Conservation (phyloP, 75 land plant genomes). For the Pseudotsuga menziesii region DNA sequence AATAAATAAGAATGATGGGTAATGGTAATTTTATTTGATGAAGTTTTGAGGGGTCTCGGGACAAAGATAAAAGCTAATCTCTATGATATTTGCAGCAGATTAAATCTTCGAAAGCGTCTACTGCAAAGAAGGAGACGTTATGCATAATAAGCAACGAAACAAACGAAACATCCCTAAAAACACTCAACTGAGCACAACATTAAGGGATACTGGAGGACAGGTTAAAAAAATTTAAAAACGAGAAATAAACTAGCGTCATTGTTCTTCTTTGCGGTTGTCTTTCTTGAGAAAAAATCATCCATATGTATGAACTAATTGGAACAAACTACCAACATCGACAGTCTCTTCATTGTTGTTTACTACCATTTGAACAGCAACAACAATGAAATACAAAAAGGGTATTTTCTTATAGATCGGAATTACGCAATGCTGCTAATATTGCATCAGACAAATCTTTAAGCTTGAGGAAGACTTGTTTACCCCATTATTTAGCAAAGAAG, state of each 20-base stretch:
- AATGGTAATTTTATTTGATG: neutral
- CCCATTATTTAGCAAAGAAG: neutral
- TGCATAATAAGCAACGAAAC: neutral
- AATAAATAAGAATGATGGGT: neutral
- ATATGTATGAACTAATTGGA: neutral
- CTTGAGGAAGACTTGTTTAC: neutral
- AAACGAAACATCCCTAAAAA: neutral
- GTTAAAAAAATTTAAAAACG: neutral
- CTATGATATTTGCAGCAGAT: neutral
- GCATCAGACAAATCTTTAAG: neutral
- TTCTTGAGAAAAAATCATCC: neutral
- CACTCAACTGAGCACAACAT: neutral
- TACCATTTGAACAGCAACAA: neutral
- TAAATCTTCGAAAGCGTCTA: neutral
- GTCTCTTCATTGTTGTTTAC: neutral
- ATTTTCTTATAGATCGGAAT: neutral
- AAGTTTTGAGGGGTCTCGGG: neutral
- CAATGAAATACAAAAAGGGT: neutral
- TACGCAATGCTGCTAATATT: neutral
- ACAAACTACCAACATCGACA: neutral
- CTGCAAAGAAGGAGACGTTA: neutral
- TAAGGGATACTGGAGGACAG: neutral
- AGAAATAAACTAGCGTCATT: neutral
- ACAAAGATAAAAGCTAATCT: neutral
- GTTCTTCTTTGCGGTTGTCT: neutral